phyloP scores from a whole-genome alignment of 2,329 filamentous ascomycete genomes.

The Dactylellina haptotyla region DNA sequence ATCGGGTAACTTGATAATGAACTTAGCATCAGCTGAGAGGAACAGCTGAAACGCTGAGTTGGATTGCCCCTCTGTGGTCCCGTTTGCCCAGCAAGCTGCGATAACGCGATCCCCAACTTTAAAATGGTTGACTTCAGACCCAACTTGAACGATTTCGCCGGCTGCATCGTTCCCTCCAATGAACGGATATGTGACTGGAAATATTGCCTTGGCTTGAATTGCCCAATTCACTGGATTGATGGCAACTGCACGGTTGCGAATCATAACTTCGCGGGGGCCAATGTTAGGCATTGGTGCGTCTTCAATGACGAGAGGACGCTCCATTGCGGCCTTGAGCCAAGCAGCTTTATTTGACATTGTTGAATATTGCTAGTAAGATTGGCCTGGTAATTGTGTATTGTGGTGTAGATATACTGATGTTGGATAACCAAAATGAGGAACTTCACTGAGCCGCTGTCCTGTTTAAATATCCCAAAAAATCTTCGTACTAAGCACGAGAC shows the following conservation, averaged over 20 bases:
- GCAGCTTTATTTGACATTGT: slow-evolving; percentile 58
- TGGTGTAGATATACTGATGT: not conserved
- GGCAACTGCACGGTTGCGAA: slow-evolving; percentile 59
- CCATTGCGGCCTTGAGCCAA: slow-evolving; percentile 55
- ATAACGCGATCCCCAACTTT: slow-evolving; percentile 67
- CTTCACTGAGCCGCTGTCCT: no score
- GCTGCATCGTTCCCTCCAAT: slow-evolving; percentile 68
- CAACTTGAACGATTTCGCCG: slow-evolving; percentile 67
- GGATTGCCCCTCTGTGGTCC: not conserved
- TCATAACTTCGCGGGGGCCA: slow-evolving; percentile 57
- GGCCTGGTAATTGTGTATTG: not conserved
- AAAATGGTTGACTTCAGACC: slow-evolving; percentile 65
- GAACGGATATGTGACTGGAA: slow-evolving; percentile 59
- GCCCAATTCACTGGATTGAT: slow-evolving; percentile 60
- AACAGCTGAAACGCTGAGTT: slow-evolving; percentile 59
- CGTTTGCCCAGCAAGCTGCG: slow-evolving; percentile 55
- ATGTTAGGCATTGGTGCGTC: slow-evolving; percentile 56
- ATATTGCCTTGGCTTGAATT: slow-evolving; percentile 59
- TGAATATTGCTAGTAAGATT: no score
- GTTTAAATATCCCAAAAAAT: no score
- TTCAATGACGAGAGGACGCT: slow-evolving; percentile 55
- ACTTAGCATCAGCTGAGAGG: slow-evolving; percentile 56
- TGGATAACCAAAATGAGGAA: no score
- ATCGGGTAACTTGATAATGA: slow-evolving; percentile 58
- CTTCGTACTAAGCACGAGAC: no score